Percentiles rank a stretch among this genome's conserved stretches.
Evolutionary conservation across 2,329 filamentous ascomycete species (phyloP).

Genomic region (Aspergillus tamarii): DNA sequence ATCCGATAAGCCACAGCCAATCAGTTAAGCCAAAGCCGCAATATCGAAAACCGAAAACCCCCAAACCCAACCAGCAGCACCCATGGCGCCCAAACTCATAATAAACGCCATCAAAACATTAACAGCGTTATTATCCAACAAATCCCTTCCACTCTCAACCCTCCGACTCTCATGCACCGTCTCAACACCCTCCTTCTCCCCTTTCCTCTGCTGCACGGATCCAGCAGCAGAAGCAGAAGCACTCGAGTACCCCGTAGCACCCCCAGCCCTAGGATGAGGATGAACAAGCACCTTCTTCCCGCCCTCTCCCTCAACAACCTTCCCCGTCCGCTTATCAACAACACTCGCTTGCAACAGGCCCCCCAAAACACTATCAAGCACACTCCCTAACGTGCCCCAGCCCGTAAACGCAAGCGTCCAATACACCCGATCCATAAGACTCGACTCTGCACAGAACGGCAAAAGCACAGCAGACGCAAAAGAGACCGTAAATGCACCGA

Average conservation of each 20-base stretch:
- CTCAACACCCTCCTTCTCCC: conserved; percentile 15
- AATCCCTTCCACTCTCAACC: conserved; percentile 68
- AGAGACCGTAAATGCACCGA: conserved; percentile 73
- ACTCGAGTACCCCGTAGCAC: not conserved
- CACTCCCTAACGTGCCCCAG: conserved; percentile 77
- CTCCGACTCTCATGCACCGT: conserved; percentile 61
- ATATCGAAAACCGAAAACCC: conserved; percentile 23
- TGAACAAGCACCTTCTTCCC: conserved; percentile 58
- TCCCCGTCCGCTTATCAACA: conserved; percentile 78
- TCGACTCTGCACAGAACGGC: conserved; percentile 61
- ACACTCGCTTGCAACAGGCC: conserved; percentile 85
- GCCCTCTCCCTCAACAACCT: conserved; percentile 84
- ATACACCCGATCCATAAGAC: conserved; percentile 53
- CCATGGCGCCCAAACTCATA: conserved; percentile 81
- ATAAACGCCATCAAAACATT: conserved; percentile 87
- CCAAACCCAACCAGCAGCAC: conserved; percentile 46
- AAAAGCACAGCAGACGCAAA: conserved; percentile 69
- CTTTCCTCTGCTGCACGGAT: not conserved
- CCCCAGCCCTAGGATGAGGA: conserved; percentile 24
- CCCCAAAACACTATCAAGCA: conserved; percentile 86
- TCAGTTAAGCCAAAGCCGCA: not conserved
- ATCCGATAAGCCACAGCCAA: not conserved
- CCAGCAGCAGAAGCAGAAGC: not conserved
- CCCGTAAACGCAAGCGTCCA: conserved; percentile 62
- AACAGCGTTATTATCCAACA: conserved; percentile 93